These are phyloP conservation scores for Ampelocalamus luodianensis DNA, from an alignment of 176 grass and related monocot genomes.

Conservation along the genomic window DNA sequence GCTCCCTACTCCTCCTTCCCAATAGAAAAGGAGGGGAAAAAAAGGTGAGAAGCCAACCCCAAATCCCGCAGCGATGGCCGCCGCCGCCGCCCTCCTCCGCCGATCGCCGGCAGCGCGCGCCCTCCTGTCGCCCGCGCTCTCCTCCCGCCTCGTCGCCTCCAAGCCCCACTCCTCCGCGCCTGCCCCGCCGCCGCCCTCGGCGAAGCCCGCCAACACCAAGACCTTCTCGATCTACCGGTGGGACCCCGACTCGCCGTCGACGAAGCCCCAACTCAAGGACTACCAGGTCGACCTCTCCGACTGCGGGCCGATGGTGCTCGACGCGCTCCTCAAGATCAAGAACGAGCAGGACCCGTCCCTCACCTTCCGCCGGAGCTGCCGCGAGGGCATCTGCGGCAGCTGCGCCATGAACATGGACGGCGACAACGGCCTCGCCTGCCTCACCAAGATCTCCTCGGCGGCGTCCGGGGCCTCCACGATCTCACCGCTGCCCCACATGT, in stretches of 20 bases:
- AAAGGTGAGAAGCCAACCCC: constrained; percentile 39
- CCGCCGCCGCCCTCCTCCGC: constrained; percentile 48
- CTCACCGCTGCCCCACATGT: constrained; percentile 96
- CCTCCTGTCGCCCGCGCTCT: constrained; percentile 54
- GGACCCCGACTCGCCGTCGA: constrained; percentile 79
- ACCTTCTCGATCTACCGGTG: constrained; percentile 99
- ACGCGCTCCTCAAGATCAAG: constrained; percentile 92
- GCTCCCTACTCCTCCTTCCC: constrained; percentile 4
- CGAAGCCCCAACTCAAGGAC: constrained; percentile 83
- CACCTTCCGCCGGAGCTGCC: constrained; percentile 95
- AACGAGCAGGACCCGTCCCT: constrained; percentile 95
- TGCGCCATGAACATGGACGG: constrained; percentile 97
- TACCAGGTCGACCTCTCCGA: constrained; percentile 82
- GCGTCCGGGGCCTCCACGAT: constrained; percentile 50
- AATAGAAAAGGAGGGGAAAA: constrained; percentile 21
- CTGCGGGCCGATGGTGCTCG: constrained; percentile 89
- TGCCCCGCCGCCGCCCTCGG: constrained; percentile 37
- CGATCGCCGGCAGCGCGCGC: constrained; percentile 54
- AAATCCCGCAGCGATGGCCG: constrained; percentile 58
- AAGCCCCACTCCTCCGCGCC: constrained; percentile 73
- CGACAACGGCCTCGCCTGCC: constrained; percentile 95
- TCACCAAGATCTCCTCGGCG: constrained; percentile 82
- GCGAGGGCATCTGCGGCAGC: constrained; percentile 97
- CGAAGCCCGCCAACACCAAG: constrained; percentile 46
- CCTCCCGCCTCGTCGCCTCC: constrained; percentile 61